Evolutionary conservation across 805 yeast genomes (phyloP).

Genomic region (Zygoascus ofunaensis): DNA sequence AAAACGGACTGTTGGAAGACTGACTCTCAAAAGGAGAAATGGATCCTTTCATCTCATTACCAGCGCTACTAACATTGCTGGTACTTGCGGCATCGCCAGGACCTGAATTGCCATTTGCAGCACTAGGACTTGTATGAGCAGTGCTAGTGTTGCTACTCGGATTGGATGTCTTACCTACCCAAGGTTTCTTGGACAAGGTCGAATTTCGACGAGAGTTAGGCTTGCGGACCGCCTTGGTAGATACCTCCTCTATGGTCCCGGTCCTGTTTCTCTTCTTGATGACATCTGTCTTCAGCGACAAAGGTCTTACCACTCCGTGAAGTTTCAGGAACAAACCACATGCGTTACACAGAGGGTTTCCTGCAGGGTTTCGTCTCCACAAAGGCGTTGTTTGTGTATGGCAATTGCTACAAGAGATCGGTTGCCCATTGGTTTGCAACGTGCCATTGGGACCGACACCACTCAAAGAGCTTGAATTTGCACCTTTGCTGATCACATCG

Average conservation of each 20-base stretch:
- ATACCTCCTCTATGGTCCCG: slow-evolving; percentile 6
- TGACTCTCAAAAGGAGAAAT: neutral
- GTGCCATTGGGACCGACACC: neutral
- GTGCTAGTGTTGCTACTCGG: slow-evolving; percentile 1
- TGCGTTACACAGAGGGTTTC: slow-evolving; percentile 90
- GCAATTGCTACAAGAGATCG: slow-evolving; percentile 68
- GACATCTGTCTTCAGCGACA: slow-evolving; percentile 83
- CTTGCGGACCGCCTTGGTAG: slow-evolving; percentile 5
- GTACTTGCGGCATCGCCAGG: neutral
- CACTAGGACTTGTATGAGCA: slow-evolving; percentile 1
- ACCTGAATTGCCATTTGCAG: slow-evolving; percentile 1
- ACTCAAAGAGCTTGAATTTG: neutral
- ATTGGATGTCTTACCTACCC: neutral
- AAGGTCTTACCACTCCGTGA: slow-evolving; percentile 92
- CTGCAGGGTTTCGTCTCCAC: slow-evolving; percentile 90
- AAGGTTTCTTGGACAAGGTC: neutral
- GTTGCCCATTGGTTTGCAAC: slow-evolving; percentile 9
- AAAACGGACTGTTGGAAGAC: neutral
- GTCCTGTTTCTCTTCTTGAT: slow-evolving; percentile 79
- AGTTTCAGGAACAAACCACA: slow-evolving; percentile 88
- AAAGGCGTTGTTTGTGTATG: slow-evolving; percentile 87
- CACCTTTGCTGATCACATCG: neutral
- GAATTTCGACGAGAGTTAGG: slow-evolving; percentile 8
- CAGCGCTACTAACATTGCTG: neutral
- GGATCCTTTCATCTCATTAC: neutral